Evolutionary conservation across 805 yeast genomes (phyloP), one percentile per base, ranked within the genome.

Genomic region (Myxozyma monticola): DNA sequence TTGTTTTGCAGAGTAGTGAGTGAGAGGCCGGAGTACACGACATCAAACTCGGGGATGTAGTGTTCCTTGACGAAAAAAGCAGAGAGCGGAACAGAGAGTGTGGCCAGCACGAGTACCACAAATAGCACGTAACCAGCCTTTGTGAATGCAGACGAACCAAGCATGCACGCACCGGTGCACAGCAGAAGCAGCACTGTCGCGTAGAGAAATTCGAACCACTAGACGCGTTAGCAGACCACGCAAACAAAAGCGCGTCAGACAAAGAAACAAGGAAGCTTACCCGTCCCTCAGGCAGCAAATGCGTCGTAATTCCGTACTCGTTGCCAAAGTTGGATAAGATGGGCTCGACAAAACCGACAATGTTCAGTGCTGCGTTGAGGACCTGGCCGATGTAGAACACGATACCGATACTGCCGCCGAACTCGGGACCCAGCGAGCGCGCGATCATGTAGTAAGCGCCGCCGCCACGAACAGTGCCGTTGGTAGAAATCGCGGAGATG

Each of bases 391-490:
- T 75, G 64, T 85, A 95, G 67, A 93, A 93, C 21, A 93, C 91
- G 25, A 93, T 75, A 1, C 99, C 99, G 57, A 93, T 91, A 3
- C 96, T 85, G 2, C 99, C 99, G 24, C 99, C 99, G 69, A 93
- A 93, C 66, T 93, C 99, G 2, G 97, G 96, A 0, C 99, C 99
- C 54, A 93, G 71, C 29, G 96, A 84, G 59, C 99, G 76, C 29
- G 96, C 85, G 52, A 93, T 88, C 97, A 93, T 93, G 63, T 89
- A 93, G 66, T 93, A 93, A 0, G 98, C 97, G 41, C 99, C 99
- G 14, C 99, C 99, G 12, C 98, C 98, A 60, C 89, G 79, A 2
- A 93, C 98, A 0, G 95, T 88, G 20, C 99, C 99, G 65, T 93
- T 93, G 1, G 99, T 93, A 1, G 97, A 88, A 54, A 93, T 93